phyloP scores from a whole-genome alignment of 1,284 basidiomycete genomes.

The Papiliotrema nemorosa region DNA sequence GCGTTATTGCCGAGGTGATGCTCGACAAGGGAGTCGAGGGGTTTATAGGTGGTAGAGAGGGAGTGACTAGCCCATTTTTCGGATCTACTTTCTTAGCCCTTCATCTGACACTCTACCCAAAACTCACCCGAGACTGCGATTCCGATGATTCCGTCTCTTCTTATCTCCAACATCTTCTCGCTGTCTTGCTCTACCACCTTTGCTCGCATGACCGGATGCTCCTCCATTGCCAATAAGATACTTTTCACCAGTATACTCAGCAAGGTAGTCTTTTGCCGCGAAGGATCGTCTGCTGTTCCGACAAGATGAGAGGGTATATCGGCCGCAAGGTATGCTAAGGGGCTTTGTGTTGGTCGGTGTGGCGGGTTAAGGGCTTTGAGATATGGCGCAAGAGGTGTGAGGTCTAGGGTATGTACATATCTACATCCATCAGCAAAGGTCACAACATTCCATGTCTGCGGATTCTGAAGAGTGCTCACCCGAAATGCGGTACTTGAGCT shows the following conservation, averaged over 20 bases:
- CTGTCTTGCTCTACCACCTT: constrained; percentile 25
- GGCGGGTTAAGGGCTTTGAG: constrained; percentile 64
- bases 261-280: constrained; percentile 59
- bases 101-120: neutral
- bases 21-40: constrained; percentile 58
- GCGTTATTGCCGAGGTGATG: constrained; percentile 61
- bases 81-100: constrained; percentile 55
- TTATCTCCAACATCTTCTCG: constrained; percentile 34
- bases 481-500: constrained; percentile 67
- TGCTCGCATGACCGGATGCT: constrained; percentile 51
- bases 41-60: constrained; percentile 67
- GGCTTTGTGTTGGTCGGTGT: constrained; percentile 51
- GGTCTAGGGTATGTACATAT: constrained; percentile 68
- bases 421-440: constrained; percentile 10
- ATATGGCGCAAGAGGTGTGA: constrained; percentile 69
- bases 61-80: constrained; percentile 75
- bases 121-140: constrained; percentile 41
- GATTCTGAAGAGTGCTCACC: constrained; percentile 48
- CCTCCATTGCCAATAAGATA: constrained; percentile 71
- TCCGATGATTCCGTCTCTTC: constrained; percentile 34
- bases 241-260: constrained; percentile 84
- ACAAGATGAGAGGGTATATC: constrained; percentile 55
- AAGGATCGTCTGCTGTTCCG: constrained; percentile 14
- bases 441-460: neutral
- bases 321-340: constrained; percentile 47